Conservation (phyloP, 1,284 basidiomycete genomes). For the Leccinum fuscescens region DNA sequence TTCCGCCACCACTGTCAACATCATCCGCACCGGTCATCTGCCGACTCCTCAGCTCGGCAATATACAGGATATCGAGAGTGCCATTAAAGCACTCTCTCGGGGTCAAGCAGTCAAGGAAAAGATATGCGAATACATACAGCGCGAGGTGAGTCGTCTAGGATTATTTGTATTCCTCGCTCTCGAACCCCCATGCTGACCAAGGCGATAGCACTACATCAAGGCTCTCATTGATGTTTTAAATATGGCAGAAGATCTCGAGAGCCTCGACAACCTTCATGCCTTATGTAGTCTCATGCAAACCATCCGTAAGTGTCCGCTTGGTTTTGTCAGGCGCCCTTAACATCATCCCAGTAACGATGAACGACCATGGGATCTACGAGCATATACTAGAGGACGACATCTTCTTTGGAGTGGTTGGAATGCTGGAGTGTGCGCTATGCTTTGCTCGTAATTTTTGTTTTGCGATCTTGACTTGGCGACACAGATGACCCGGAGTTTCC, state of each 20-base stretch:
- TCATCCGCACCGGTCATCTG: constrained; percentile 69
- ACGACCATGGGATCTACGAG: constrained; percentile 94
- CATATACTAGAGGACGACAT: constrained; percentile 92
- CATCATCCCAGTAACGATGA: constrained; percentile 76
- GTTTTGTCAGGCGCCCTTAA: constrained; percentile 15
- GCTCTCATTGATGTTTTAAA: constrained; percentile 81
- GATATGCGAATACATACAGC: constrained; percentile 80
- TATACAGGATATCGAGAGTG: constrained; percentile 73
- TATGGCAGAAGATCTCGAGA: constrained; percentile 91
- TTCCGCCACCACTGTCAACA: constrained; percentile 57
- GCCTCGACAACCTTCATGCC: constrained; percentile 83
- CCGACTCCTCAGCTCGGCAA: constrained; percentile 70
- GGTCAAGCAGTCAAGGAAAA: constrained; percentile 70
- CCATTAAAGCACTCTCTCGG: constrained; percentile 68
- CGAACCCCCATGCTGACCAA: constrained; percentile 11
- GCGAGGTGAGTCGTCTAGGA: constrained; percentile 50
- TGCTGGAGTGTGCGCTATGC: constrained; percentile 86
- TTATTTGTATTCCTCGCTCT: not conserved
- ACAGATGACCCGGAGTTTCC: constrained; percentile 97
- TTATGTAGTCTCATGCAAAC: constrained; percentile 93
- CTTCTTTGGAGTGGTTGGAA: constrained; percentile 91
- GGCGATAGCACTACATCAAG: constrained; percentile 80
- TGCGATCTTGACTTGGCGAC: constrained; percentile 14
- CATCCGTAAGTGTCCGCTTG: constrained; percentile 65
- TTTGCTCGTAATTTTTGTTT: constrained; percentile 8